Percentiles rank a stretch among this genome's conserved stretches.
phyloP scores from a whole-genome alignment of 2,329 filamentous ascomycete genomes.

The Fusarium xyrophilum region DNA sequence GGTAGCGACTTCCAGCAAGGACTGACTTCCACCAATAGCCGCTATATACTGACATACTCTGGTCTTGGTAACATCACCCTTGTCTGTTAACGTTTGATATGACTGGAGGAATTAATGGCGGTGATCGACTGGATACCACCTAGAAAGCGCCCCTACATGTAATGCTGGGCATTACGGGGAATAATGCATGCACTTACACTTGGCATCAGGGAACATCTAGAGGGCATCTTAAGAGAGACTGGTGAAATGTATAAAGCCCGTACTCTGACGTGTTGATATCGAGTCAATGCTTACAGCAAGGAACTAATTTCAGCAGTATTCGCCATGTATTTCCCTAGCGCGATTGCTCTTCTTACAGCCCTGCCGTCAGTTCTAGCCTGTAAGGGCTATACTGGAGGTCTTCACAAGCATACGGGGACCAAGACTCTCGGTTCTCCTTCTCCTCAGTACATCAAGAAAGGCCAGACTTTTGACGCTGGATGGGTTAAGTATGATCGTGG shows the following conservation, averaged over 20 bases:
- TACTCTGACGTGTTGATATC: too few species aligned
- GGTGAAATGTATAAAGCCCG: neutral
- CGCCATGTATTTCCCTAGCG: slow-evolving; percentile 9
- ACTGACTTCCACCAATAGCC: slow-evolving; percentile 4
- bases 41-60: neutral
- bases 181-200: neutral
- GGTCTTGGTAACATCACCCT: neutral
- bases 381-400: slow-evolving; percentile 41
- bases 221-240: rapidly evolving
- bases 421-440: slow-evolving; percentile 41
- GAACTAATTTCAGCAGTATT: rapidly evolving
- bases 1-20: neutral
- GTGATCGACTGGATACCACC: neutral
- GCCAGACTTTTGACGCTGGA: slow-evolving; percentile 43
- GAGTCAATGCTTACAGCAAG: rapidly evolving
- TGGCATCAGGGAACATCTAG: neutral
- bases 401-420: slow-evolving; percentile 41
- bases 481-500: slow-evolving; percentile 51
- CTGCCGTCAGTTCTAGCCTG: slow-evolving; percentile 43
- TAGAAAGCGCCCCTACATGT: neutral
- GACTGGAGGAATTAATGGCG: slow-evolving; percentile 3
- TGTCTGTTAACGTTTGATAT: neutral
- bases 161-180: neutral
- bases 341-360: slow-evolving; percentile 27
- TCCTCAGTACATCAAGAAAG: slow-evolving; percentile 42